phyloP scores from a whole-genome alignment of 1,139 yeast species.

The Pichia sp. region DNA sequence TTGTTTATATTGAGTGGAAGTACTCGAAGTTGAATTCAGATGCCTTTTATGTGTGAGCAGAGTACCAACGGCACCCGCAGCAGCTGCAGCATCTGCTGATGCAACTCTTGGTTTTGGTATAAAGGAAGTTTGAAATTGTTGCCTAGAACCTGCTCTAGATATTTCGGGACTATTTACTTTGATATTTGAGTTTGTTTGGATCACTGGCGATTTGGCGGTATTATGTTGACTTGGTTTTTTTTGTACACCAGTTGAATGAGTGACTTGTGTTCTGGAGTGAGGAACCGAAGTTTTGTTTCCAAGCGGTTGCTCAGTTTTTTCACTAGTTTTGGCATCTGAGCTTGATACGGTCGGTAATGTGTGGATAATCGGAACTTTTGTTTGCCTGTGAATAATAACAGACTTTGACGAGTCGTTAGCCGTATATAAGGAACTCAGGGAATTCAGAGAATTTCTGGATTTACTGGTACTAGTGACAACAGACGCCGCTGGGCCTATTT shows the following conservation, averaged over 20 bases:
- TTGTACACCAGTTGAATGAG: too few relatives aligned
- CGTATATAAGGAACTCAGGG: conserved; percentile 7
- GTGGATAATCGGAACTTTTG: background rate
- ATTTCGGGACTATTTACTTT: too few relatives aligned
- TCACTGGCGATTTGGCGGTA: background rate
- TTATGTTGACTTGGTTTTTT: background rate
- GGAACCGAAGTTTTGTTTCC: too few relatives aligned
- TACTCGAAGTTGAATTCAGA: conserved; percentile 15
- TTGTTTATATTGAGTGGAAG: conserved; percentile 17
- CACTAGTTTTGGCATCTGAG: background rate
- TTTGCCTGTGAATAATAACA: conserved; percentile 4
- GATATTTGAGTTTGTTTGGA: too few relatives aligned
- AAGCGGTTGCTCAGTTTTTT: too few relatives aligned
- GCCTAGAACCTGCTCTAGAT: background rate
- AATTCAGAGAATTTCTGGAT: background rate
- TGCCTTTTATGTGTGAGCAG: conserved; percentile 23
- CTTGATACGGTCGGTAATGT: background rate
- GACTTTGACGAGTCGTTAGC: conserved; percentile 9
- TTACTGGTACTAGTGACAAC: too few relatives aligned
- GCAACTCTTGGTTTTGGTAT: conserved; percentile 10
- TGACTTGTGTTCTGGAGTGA: too few relatives aligned
- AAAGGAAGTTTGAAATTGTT: background rate
- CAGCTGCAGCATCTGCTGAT: conserved; percentile 24
- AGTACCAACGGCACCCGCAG: conserved; percentile 27
- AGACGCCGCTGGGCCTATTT: too few relatives aligned